Percentiles rank a stretch among this genome's conserved stretches.
phyloP scores from a whole-genome alignment of 2,329 filamentous ascomycete species.

The Harringtonia lauricola region DNA sequence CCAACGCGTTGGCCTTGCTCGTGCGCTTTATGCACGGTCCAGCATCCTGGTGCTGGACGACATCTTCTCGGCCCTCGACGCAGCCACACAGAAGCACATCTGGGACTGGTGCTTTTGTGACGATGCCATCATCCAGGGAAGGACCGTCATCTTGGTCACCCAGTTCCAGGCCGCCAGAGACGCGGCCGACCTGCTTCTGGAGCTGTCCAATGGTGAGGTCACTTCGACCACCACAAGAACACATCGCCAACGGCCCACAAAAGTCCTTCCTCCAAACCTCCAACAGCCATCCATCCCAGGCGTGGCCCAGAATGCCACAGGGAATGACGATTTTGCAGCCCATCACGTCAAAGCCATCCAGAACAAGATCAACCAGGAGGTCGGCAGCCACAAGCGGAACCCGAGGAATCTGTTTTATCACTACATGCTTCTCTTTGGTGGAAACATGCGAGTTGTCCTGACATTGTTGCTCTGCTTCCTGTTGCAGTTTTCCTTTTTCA shows the following conservation, averaged over 20 bases:
- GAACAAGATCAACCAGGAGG: constrained; percentile 38
- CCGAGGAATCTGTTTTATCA: constrained; percentile 22
- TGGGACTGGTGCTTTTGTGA: constrained; percentile 48
- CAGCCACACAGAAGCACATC: constrained; percentile 43
- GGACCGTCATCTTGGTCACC: constrained; percentile 46
- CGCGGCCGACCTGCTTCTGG: neutral
- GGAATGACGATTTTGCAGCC: neutral
- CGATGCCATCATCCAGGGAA: constrained; percentile 35
- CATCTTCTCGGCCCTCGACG: constrained; percentile 47
- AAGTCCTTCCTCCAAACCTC: too few relatives aligned
- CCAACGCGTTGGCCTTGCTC: constrained; percentile 31
- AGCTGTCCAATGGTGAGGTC: neutral
- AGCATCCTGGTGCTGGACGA: constrained; percentile 46
- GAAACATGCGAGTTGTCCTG: constrained; percentile 28
- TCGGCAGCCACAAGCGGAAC: constrained; percentile 21
- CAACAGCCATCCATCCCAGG: too few relatives aligned
- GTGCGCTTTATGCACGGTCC: constrained; percentile 45
- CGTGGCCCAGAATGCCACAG: too few relatives aligned
- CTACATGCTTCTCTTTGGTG: constrained; percentile 41
- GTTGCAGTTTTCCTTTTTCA: constrained; percentile 29
- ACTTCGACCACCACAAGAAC: neutral
- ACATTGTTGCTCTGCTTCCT: constrained; percentile 28
- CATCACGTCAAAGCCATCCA: constrained; percentile 1
- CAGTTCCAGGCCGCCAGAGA: constrained; percentile 26
- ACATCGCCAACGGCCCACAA: too few relatives aligned